Evolutionary conservation across 2,329 filamentous ascomycete species (phyloP), one percentile per base, ranked within the genome.

Genomic region (Epichloe amarillans): DNA sequence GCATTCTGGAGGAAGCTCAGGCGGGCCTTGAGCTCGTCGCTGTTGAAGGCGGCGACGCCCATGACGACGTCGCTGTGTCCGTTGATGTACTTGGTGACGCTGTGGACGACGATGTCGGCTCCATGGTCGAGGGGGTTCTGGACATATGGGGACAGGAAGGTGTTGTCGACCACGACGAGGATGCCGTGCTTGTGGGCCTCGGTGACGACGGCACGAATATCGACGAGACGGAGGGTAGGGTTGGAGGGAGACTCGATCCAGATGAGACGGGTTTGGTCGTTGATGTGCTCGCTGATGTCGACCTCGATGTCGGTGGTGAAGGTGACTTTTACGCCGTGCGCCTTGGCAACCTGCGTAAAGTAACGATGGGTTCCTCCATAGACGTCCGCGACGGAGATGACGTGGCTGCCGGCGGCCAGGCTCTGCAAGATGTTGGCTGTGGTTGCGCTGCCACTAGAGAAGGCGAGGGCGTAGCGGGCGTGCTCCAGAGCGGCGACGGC

Each of bases 11-110:
- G 78, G 76, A 97, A 98, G 48, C 80, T 75, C 21, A 98, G 79
- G 41, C 87, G 82, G 55, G 83, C 73, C 64, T 83, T 82, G 58
- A 98, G 76, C 17, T 81, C 77, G 51, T 88, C 82, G 33, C 84
- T 86, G 77, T 96, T 97, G 79, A 95, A 94, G 47, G 93, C 93
- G 45, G 89, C 91, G 33, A 93, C 86, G 57, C 93, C 93, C 93
- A 98, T 98, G 61, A 97, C 83, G 8, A 98, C 93, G 67, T 98
- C 93, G 65, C 82, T 79, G 73, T 98, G 93, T 47, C 93, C 93
- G 68, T 97, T 97, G 73, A 98, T 97, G 72, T 97, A 98, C 73
- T 98, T 98, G 43, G 93, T 98, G 51, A 98, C 93, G 50, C 84
- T 90, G 76, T 97, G 91, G 42, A 97, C 86, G 58, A 97, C 91